phyloP scores from a whole-genome alignment of 371 early-diverging fungal genomes.

The Mortierella sp. region DNA sequence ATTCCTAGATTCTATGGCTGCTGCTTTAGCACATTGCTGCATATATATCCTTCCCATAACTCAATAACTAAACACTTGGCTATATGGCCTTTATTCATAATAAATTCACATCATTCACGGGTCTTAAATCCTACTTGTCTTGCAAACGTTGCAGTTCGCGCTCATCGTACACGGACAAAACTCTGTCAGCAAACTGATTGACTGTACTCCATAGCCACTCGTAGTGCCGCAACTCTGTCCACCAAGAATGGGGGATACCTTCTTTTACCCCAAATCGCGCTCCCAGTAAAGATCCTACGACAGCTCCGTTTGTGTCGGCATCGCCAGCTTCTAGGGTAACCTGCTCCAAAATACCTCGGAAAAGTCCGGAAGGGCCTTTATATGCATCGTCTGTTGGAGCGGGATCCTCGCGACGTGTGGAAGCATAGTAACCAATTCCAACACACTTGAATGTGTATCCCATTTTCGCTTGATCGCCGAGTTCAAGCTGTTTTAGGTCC shows the following conservation, averaged over 20 bases:
- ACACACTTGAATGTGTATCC: slow-evolving; percentile 73
- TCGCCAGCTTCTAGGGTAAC: slow-evolving; percentile 75
- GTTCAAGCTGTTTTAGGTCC: slow-evolving; percentile 51
- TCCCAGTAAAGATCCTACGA: slow-evolving; percentile 75
- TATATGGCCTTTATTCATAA: background rate
- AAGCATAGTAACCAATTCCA: slow-evolving; percentile 66
- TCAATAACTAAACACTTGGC: background rate
- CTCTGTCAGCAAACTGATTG: slow-evolving; percentile 60
- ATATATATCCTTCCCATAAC: too few relatives aligned
- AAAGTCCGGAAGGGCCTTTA: slow-evolving; percentile 38
- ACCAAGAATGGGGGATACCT: slow-evolving; percentile 45
- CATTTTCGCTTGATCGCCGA: slow-evolving; percentile 58
- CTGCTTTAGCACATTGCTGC: background rate
- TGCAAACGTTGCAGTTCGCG: background rate
- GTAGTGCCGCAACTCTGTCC: slow-evolving; percentile 61
- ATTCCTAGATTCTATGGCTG: background rate
- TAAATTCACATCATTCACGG: background rate
- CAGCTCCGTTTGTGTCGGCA: slow-evolving; percentile 75
- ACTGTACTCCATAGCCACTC: slow-evolving; percentile 66
- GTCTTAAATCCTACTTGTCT: background rate
- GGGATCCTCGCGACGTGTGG: slow-evolving; percentile 58
- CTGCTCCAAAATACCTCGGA: slow-evolving; percentile 46
- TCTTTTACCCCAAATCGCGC: slow-evolving; percentile 66
- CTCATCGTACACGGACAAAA: slow-evolving; percentile 34
- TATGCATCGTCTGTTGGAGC: slow-evolving; percentile 17